Conservation (phyloP, 495 filamentous ascomycete genomes). For the Penicillium malachiteum region DNA sequence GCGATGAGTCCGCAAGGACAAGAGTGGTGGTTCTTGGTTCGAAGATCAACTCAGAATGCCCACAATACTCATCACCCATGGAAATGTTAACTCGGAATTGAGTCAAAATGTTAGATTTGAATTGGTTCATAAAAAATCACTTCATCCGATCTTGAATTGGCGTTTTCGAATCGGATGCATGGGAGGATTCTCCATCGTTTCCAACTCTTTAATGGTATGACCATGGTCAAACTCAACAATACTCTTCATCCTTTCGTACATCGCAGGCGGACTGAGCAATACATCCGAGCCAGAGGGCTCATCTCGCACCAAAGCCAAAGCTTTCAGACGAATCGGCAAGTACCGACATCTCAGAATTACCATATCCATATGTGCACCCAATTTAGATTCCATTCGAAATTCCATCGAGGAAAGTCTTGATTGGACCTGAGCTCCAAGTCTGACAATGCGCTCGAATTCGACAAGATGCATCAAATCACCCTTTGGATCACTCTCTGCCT, state of each 20-base stretch:
- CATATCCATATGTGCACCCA: background rate
- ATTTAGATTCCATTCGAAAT: background rate
- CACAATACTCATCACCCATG: too few species aligned
- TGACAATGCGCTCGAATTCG: background rate
- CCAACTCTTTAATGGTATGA: background rate
- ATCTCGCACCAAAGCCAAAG: background rate
- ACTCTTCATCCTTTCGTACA: background rate
- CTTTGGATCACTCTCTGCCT: background rate
- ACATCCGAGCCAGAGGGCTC: background rate
- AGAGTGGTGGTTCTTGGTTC: too few species aligned
- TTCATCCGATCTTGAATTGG: background rate
- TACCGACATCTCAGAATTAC: constrained; percentile 5
- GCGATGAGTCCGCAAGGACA: too few species aligned
- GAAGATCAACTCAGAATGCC: too few species aligned
- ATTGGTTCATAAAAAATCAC: background rate
- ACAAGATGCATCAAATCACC: background rate
- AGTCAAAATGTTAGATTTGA: background rate
- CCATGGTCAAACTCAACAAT: background rate
- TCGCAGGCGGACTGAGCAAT: background rate
- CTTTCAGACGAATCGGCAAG: constrained; percentile 5
- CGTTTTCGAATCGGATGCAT: background rate
- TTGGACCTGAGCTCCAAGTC: background rate
- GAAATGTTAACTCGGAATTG: too few species aligned
- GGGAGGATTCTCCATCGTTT: constrained; percentile 3
- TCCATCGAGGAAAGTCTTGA: background rate